Conservation (phyloP, 1,139 yeast species). For the Pichia sp. region DNA sequence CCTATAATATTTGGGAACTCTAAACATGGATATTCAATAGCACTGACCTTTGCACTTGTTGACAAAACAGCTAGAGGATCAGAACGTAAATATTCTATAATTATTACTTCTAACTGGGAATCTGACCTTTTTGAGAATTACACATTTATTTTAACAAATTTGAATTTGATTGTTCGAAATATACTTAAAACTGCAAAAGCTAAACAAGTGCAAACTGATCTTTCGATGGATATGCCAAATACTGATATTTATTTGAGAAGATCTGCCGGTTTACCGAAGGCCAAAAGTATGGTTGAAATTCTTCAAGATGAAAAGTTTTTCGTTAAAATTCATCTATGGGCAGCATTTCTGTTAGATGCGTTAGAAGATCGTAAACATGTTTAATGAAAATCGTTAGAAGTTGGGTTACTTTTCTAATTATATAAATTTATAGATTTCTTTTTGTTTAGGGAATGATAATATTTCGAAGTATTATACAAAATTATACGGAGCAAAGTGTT, state of each 20-base stretch:
- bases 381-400: neutral
- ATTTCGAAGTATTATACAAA: no score
- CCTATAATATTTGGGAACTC: conserved; percentile 73
- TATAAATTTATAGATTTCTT: no score
- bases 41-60: conserved; percentile 57
- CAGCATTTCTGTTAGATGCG: conserved; percentile 39
- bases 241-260: conserved; percentile 51
- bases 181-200: conserved; percentile 3
- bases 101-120: conserved; percentile 58
- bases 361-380: conserved; percentile 9
- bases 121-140: conserved; percentile 48
- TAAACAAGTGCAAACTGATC: conserved; percentile 1
- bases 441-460: no score
- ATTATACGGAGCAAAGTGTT: no score
- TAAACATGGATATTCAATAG: conserved; percentile 59
- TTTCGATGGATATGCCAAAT: conserved; percentile 30
- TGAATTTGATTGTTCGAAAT: conserved; percentile 24
- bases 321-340: conserved; percentile 63
- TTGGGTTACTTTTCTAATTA: no score
- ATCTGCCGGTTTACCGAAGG: conserved; percentile 42
- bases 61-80: conserved; percentile 76
- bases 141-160: conserved; percentile 47
- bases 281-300: conserved; percentile 53
- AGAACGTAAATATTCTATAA: conserved; percentile 63
- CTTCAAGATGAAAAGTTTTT: conserved; percentile 56